Evolutionary conservation across 371 early-diverging fungal species (phyloP).

Genomic region (Rhizopus sp.): DNA sequence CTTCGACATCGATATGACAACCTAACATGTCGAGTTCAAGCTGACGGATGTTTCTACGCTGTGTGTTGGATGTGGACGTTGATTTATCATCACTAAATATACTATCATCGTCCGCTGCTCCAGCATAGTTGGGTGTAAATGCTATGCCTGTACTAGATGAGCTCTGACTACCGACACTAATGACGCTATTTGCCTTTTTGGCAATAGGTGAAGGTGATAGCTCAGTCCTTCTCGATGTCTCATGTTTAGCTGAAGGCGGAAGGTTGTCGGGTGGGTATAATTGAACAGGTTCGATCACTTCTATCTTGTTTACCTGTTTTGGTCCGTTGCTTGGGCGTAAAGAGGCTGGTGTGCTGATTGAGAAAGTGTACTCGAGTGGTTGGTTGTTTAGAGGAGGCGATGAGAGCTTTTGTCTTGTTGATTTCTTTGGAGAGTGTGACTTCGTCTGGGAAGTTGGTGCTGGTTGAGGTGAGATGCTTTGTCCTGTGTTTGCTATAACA

Average conservation of each 20-base stretch:
- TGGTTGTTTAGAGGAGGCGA: constrained; percentile 9
- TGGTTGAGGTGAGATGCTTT: neutral
- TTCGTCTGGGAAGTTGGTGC: constrained; percentile 1
- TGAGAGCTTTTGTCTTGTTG: neutral
- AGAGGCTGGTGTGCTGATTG: constrained; percentile 43
- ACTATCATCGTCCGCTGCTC: constrained; percentile 4
- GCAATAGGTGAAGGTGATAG: constrained; percentile 1
- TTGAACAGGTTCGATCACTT: constrained; percentile 24
- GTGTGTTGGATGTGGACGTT: constrained; percentile 5
- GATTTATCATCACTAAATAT: constrained; percentile 11
- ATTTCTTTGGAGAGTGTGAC: constrained; percentile 4
- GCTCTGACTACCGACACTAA: constrained; percentile 8
- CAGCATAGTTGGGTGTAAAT: neutral
- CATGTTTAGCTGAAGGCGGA: constrained; percentile 2
- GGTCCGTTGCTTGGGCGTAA: constrained; percentile 18
- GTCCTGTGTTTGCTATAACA: constrained; percentile 8
- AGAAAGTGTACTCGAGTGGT: constrained; percentile 40
- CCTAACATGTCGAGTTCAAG: constrained; percentile 18
- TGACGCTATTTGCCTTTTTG: neutral
- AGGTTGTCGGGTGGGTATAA: constrained; percentile 21
- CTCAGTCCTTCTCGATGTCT: neutral
- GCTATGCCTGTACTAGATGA: neutral
- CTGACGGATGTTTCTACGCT: constrained; percentile 15
- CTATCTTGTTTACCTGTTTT: constrained; percentile 5
- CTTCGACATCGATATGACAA: constrained; percentile 31